Evolutionary conservation across 352 stramenopile species (phyloP).

Genomic region (Blastocystis sp.): DNA sequence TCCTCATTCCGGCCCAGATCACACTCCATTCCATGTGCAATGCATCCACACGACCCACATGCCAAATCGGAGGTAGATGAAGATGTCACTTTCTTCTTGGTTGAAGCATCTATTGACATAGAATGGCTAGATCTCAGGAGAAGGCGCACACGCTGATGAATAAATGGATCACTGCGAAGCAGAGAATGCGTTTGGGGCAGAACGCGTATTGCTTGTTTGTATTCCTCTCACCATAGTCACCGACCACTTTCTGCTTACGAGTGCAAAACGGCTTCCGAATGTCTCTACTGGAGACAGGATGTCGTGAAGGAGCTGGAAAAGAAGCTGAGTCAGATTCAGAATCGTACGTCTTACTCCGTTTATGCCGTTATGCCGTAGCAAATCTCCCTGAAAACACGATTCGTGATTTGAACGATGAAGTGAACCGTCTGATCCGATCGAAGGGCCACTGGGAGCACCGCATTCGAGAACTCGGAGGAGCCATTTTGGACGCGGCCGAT

Average conservation of each 20-base stretch:
- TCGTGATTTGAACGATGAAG: slow-evolving; percentile 73
- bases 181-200: slow-evolving; percentile 68
- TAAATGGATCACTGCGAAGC: slow-evolving; percentile 67
- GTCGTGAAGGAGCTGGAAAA: slow-evolving; percentile 71
- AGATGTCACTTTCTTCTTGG: slow-evolving; percentile 30
- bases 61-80: too few species aligned
- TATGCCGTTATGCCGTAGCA: slow-evolving; percentile 10
- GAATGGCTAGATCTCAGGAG: slow-evolving; percentile 70
- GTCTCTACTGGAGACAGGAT: slow-evolving; percentile 72
- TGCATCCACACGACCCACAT: too few species aligned
- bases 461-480: slow-evolving; percentile 67
- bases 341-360: slow-evolving; percentile 35
- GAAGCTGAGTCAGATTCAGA: slow-evolving; percentile 71
- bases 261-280: slow-evolving; percentile 64
- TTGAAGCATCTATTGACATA: not conserved
- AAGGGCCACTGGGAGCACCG: slow-evolving; percentile 71
- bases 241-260: slow-evolving; percentile 65
- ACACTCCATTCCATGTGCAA: too few species aligned
- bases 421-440: slow-evolving; percentile 66
- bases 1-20: too few species aligned
- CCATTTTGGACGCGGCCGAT: slow-evolving; percentile 50
- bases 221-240: slow-evolving; percentile 32
- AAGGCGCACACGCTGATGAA: slow-evolving; percentile 73
- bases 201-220: slow-evolving; percentile 20
- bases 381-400: slow-evolving; percentile 61